Percentiles rank a stretch among this genome's conserved stretches.
phyloP scores from a whole-genome alignment of 2,329 filamentous ascomycete species.

The Alternaria infectoria region DNA sequence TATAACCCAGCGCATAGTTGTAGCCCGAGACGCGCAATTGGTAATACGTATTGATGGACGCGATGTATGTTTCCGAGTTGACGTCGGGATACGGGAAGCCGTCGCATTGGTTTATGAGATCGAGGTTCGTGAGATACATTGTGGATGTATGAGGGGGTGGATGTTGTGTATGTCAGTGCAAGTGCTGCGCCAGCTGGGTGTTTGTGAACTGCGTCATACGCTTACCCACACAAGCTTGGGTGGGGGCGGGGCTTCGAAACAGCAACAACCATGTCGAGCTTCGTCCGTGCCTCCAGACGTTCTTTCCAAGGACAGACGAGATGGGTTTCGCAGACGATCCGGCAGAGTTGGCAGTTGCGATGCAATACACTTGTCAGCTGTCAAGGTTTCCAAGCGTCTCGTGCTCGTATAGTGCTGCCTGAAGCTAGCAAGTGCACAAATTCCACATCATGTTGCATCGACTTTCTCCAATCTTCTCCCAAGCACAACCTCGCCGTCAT shows the following conservation, averaged over 20 bases:
- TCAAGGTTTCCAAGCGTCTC: not conserved
- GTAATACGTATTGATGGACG: slow-evolving; percentile 62
- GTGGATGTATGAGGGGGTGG: slow-evolving; percentile 2
- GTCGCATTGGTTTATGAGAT: slow-evolving; percentile 64
- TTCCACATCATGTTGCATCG: not conserved
- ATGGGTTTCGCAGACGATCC: not conserved
- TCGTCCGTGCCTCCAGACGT: not conserved
- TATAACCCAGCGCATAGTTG: slow-evolving; percentile 66
- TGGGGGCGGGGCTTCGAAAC: slow-evolving; percentile 34
- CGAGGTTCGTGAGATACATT: slow-evolving; percentile 57
- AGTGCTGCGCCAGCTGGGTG: not conserved
- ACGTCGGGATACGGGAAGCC: slow-evolving; percentile 80
- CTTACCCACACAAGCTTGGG: slow-evolving; percentile 10
- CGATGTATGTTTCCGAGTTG: slow-evolving; percentile 61
- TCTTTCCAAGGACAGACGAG: not conserved
- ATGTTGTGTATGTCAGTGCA: not conserved
- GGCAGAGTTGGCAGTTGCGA: not conserved
- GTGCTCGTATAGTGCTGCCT: not conserved
- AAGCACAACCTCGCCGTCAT: not conserved
- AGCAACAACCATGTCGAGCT: not conserved
- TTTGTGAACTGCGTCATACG: slow-evolving; percentile 17
- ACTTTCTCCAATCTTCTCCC: not conserved
- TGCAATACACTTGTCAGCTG: not conserved
- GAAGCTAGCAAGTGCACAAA: not conserved
- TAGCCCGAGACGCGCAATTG: slow-evolving; percentile 71